Evolutionary conservation across 2,329 filamentous ascomycete genomes (phyloP).

Genomic region (Beauveria scarabaeidicola): DNA sequence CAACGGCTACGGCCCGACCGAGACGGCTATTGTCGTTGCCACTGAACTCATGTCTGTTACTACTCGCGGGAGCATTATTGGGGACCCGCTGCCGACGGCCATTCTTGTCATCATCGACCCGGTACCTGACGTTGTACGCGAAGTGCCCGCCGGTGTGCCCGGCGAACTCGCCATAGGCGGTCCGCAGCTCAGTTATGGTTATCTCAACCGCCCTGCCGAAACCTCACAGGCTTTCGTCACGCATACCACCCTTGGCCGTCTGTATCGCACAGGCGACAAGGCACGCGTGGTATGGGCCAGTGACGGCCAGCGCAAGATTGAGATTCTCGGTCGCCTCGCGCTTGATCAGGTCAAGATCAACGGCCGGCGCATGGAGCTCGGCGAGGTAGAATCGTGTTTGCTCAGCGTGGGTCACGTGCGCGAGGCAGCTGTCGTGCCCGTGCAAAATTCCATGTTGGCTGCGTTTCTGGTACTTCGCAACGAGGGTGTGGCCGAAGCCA

Average conservation of each 20-base stretch:
- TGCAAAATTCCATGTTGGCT: neutral
- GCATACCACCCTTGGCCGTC: neutral
- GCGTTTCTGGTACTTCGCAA: neutral
- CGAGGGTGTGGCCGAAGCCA: neutral
- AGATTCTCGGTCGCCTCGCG: neutral
- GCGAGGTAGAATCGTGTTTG: neutral
- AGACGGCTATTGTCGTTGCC: neutral
- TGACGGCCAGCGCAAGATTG: neutral
- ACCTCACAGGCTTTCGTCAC: neutral
- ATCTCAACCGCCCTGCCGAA: neutral
- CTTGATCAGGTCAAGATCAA: conserved; percentile 6
- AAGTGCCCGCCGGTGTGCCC: neutral
- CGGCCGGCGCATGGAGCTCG: neutral
- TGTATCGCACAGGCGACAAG: conserved; percentile 5
- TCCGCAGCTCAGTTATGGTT: conserved; percentile 4
- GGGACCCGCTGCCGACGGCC: neutral
- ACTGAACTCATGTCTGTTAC: neutral
- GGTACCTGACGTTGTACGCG: neutral
- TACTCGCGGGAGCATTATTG: neutral
- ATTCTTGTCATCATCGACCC: neutral
- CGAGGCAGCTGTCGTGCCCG: conserved; percentile 41
- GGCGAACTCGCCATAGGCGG: conserved; percentile 20
- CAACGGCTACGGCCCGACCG: conserved; percentile 4
- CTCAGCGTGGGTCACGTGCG: conserved; percentile 16
- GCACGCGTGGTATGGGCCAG: neutral